Base-by-base conservation (phyloP, 2,329 filamentous ascomycete species). In the Fusarium protoensiforme region DNA sequence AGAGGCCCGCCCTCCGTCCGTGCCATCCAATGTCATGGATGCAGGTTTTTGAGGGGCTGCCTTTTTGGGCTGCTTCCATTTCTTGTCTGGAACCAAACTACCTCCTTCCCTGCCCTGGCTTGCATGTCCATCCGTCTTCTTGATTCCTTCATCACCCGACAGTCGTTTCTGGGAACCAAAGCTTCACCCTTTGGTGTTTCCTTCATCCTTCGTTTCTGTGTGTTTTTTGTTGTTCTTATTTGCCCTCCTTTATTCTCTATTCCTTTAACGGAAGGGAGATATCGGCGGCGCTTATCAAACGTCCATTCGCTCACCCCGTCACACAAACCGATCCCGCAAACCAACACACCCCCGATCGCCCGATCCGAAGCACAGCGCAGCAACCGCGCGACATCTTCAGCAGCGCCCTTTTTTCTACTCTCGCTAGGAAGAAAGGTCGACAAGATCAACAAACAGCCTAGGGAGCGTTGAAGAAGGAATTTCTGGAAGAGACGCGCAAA, bases 201-300 rank as follows among this genome's bases (percentile, higher is more conserved):
- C 64, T 61, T 74, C 71, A 74, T 77, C 65, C 73, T 72, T 74
- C 64, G 61, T 53, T 48, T 31, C 36, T 33, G 54, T 68, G 64
- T 61, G 64, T 56, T 71, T 65, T 48, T 61, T 59, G 46, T 58
- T 73, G 24, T 46, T 59, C 56, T 63, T 24, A 36, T 33, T 43
- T 61, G 58, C 33, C 58, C 63, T 53, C 29, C 43, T 61, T 43
- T 51, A 46, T 41, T 38, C 35, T 20, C 36, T 57, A n/a, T 43
- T 59, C 53, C 43, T 60, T 41, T 58, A 38, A 51, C 4, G 31
- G 38, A 20, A 61, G 59, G 61, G 51, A 41, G 73, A 67, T 67
- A 73, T 68, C 22, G 51, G 64, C 64, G 67, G 35, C 41, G 46
- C 60, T 38, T 64, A 66, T 61, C 67, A 68, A 71, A 59, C 57